A percentile compares a stretch with the other conserved stretches of the same genome.
Evolutionary conservation across 805 yeast genomes (phyloP).

Genomic region (Lipomyces chichibuensis): DNA sequence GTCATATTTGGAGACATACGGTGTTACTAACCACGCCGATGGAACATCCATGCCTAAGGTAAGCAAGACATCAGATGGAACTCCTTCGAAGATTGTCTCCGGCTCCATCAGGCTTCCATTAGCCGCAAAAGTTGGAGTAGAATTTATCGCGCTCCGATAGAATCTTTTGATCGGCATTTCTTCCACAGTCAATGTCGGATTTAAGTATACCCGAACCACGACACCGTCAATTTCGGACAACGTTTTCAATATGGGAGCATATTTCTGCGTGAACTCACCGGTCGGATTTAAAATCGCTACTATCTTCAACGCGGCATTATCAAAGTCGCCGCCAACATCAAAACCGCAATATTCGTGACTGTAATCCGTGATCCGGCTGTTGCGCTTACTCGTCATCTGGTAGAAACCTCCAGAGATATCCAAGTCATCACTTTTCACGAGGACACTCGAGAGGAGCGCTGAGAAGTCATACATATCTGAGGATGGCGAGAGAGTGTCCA

Average conservation of each 20-base stretch:
- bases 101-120: conserved; percentile 41
- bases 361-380: conserved; percentile 3
- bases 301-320: conserved; percentile 54
- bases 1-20: conserved; percentile 58
- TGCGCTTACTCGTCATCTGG: conserved; percentile 12
- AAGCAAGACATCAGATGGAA: conserved; percentile 59
- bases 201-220: conserved; percentile 56
- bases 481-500: not conserved
- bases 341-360: conserved; percentile 22
- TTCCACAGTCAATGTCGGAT: conserved; percentile 54
- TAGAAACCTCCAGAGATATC: conserved; percentile 19
- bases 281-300: conserved; percentile 71
- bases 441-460: conserved; percentile 19
- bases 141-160: conserved; percentile 54
- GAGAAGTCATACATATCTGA: conserved; percentile 16
- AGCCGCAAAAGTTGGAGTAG: conserved; percentile 41
- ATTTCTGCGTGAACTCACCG: conserved; percentile 66
- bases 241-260: conserved; percentile 52
- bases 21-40: conserved; percentile 65
- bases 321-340: conserved; percentile 38
- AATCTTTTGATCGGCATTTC: conserved; percentile 60
- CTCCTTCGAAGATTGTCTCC: conserved; percentile 47
- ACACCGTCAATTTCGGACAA: conserved; percentile 54
- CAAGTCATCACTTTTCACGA: conserved; percentile 13
- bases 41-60: conserved; percentile 64